Conservation (phyloP, 2,329 filamentous ascomycete species). For the Davidsoniella virescens region DNA sequence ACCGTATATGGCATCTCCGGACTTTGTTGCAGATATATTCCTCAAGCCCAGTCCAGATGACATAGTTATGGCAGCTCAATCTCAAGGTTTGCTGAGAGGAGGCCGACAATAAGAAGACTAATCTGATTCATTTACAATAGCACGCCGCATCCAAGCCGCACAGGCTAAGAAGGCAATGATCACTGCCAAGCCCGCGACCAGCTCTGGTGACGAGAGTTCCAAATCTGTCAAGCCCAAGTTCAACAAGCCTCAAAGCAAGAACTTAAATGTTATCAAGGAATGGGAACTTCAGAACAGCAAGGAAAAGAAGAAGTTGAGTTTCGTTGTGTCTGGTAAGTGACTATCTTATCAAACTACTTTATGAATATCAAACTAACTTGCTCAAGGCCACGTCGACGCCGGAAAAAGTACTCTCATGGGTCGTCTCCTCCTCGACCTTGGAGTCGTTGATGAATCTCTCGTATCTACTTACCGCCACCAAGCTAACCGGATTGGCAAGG, state of each 20-base stretch:
- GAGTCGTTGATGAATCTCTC: conserved; percentile 73
- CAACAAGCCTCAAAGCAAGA: conserved; percentile 50
- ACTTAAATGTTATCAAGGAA: conserved; percentile 69
- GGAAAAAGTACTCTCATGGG: conserved; percentile 98
- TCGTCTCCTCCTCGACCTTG: conserved; percentile 73
- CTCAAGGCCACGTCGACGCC: conserved; percentile 78
- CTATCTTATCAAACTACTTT: background rate
- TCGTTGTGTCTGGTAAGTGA: conserved; percentile 72
- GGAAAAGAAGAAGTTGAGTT: conserved; percentile 68
- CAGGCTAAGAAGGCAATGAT: conserved; percentile 20
- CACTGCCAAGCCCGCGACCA: background rate
- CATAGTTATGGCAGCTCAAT: conserved; percentile 71
- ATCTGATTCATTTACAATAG: conserved; percentile 13
- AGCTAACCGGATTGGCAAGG: conserved; percentile 81
- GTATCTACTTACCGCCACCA: conserved; percentile 79
- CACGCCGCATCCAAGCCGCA: conserved; percentile 16
- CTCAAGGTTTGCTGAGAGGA: conserved; percentile 55
- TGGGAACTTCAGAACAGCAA: conserved; percentile 47
- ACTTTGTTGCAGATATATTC: conserved; percentile 47
- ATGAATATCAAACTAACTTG: background rate
- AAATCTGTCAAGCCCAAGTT: conserved; percentile 19
- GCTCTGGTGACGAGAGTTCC: background rate
- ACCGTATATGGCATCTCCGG: conserved; percentile 34
- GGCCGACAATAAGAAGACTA: conserved; percentile 12
- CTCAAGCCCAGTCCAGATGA: conserved; percentile 83